Base-by-base conservation (phyloP, 1,139 yeast species). In the Casaregolazyma lundiana region DNA sequence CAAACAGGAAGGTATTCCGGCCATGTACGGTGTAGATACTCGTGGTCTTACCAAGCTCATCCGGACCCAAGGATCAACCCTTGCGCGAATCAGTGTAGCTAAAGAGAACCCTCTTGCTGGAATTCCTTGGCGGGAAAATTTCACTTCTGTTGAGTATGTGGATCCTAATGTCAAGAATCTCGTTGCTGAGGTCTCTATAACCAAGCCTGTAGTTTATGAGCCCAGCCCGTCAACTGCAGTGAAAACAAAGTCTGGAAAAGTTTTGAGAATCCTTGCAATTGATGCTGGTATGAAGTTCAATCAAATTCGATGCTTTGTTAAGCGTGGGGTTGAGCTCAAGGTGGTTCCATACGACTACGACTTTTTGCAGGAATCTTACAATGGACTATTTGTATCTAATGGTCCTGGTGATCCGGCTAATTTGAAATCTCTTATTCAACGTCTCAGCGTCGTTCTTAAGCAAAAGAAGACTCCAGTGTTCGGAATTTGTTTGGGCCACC, bases 321-420 rank as follows among this genome's bases (percentile, higher is more conserved):
- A 81, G 65, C 84, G 98, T 63, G 98, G 99, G 63, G 96, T 94
- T 49, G 97, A 94, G 70, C 75, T 94, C 60, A 80, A 81, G 65
- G 97, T 94, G 50, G 97, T 94, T 44, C 98, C 98, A 51, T 92
- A 95, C 92, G 83, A 94, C 66, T 80, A 89, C 64, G 96, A 90
- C 68, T 83, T 85, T 65, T 71, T 85, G 52, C 53, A 52, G 20
- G 68, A 68, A 51, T 92, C 87, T 64, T 94, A 84, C 65, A 97
- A 94, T 67, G 99, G 98, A 72, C 75, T 94, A 61, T 94, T 94
- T 69, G 76, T 92, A 56, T 89, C 97, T 49, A 94, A 94, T 69
- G 99, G 99, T 73, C 99, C 99, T 37, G 99, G 99, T 78, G 97
- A 94, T 71, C 99, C 99, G 50, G 79, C 95, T 39, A 87, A 85